Percentiles rank a stretch among this genome's conserved stretches.
These are phyloP conservation scores for Styphnolobium japonicum DNA, from an alignment of 306 rosid species.

Conservation along the genomic window DNA sequence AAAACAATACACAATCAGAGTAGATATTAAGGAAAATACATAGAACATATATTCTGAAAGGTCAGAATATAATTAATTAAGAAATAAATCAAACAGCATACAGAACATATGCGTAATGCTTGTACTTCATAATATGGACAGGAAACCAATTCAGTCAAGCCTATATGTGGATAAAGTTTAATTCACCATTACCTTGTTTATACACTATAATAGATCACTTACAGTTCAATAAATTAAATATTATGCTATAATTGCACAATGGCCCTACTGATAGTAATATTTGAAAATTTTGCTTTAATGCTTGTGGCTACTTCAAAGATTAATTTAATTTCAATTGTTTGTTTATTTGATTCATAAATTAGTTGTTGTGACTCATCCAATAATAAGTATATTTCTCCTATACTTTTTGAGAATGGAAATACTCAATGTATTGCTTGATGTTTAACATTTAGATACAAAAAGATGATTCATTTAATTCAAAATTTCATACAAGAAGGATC, in stretches of 20 bases:
- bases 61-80: no score
- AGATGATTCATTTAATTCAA: background rate
- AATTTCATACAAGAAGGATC: background rate
- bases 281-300: background rate
- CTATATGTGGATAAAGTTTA: background rate
- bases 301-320: background rate
- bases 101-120: background rate
- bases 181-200: background rate
- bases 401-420: background rate
- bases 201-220: background rate
- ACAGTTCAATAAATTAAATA: background rate
- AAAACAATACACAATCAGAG: no score
- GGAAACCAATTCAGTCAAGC: background rate
- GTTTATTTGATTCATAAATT: background rate
- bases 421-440: background rate
- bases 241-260: background rate
- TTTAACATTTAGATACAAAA: background rate
- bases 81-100: background rate
- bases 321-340: background rate
- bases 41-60: no score
- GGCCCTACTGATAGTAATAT: background rate
- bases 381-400: background rate
- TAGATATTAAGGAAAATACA: no score
- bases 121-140: background rate
- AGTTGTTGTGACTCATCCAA: background rate